These are phyloP conservation scores for Akanthomyces lecanii DNA, from an alignment of 2,329 filamentous ascomycete species.

Conservation along the genomic window DNA sequence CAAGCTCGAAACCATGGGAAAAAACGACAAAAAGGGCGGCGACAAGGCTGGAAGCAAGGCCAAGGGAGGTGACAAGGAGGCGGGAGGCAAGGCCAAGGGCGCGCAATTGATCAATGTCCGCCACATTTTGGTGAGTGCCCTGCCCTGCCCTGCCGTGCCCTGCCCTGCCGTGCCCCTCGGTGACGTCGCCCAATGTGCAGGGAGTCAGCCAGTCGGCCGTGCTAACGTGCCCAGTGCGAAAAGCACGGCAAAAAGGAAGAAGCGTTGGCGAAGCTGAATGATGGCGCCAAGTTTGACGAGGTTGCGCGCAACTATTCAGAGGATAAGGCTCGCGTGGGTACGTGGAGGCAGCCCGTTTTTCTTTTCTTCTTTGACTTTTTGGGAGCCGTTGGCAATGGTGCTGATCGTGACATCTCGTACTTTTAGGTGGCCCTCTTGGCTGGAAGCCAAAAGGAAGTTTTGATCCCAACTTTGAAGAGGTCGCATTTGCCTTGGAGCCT, in stretches of 20 bases:
- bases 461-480: constrained; percentile 65
- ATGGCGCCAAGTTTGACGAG: constrained; percentile 68
- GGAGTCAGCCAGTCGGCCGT: not conserved
- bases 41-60: constrained; percentile 33
- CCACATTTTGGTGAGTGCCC: constrained; percentile 56
- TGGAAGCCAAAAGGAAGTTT: constrained; percentile 68
- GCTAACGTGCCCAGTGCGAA: constrained; percentile 49
- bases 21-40: constrained; percentile 39
- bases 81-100: constrained; percentile 41
- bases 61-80: constrained; percentile 29
- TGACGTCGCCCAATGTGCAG: not conserved
- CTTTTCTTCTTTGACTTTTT: no score
- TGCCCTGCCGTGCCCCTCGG: not conserved
- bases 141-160: no score
- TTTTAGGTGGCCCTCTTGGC: constrained; percentile 62
- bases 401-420: not conserved
- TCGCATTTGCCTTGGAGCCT: constrained; percentile 64
- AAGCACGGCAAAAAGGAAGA: constrained; percentile 77
- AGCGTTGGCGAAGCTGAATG: constrained; percentile 63
- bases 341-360: constrained; percentile 10
- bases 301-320: constrained; percentile 70
- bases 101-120: constrained; percentile 69
- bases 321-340: constrained; percentile 68
- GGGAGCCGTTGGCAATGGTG: constrained; percentile 1
- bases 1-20: constrained; percentile 30